Conservation (phyloP, 2,329 filamentous ascomycete species). For the Neocatenulostroma microsporum region DNA sequence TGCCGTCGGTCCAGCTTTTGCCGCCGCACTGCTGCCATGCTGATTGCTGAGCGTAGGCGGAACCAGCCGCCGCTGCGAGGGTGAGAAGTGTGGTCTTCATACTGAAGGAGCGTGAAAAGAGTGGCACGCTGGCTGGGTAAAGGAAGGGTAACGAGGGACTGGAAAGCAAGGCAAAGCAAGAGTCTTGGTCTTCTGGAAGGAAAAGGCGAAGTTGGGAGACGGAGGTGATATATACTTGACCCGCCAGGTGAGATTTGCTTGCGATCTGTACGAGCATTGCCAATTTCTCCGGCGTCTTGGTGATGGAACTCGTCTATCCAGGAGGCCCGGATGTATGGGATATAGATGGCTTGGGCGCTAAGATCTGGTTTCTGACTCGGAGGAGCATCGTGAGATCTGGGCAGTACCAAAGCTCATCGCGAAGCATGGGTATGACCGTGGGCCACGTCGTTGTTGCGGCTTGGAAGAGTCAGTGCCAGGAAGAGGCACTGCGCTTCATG, state of each 20-base stretch:
- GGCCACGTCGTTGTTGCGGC: too few species aligned
- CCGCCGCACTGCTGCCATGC: conserved; percentile 20
- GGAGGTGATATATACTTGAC: conserved; percentile 4
- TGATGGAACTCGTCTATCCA: too few species aligned
- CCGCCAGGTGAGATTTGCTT: not conserved
- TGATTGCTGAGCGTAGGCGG: conserved; percentile 17
- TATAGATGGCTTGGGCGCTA: conserved; percentile 1
- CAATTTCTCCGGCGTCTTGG: too few species aligned
- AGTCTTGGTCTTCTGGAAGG: conserved; percentile 2
- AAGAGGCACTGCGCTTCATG: too few species aligned
- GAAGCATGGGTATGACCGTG: too few species aligned
- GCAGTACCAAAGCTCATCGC: too few species aligned
- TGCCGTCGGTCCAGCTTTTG: conserved; percentile 23
- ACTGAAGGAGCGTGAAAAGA: conserved; percentile 17
- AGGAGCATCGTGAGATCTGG: not conserved
- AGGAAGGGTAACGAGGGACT: conserved; percentile 4
- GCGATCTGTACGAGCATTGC: conserved; percentile 2
- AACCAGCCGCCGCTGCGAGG: conserved; percentile 22
- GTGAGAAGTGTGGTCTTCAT: conserved; percentile 26
- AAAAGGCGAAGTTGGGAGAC: conserved; percentile 7
- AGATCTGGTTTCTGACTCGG: too few species aligned
- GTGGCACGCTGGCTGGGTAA: conserved; percentile 12
- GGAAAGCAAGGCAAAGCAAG: conserved; percentile 7
- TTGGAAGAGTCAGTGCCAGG: too few species aligned
- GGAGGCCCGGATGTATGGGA: too few species aligned